These are phyloP conservation scores for Davidsoniella eucalypti DNA, from an alignment of 2,329 filamentous ascomycete genomes.

Conservation along the genomic window DNA sequence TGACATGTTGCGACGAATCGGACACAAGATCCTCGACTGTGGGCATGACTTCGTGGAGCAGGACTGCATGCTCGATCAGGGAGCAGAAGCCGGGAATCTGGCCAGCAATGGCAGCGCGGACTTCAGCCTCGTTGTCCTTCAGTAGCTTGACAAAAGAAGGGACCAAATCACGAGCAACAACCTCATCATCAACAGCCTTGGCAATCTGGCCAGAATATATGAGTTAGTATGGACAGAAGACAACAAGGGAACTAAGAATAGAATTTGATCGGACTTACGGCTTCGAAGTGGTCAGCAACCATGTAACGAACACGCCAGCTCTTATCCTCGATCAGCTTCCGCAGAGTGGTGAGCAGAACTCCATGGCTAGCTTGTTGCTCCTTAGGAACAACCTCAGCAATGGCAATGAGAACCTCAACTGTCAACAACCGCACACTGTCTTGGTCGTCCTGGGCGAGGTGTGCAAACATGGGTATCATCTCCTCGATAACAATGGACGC, in stretches of 20 bases:
- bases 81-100: constrained; percentile 96
- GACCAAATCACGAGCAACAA: constrained; percentile 82
- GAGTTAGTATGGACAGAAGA: background rate
- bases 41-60: constrained; percentile 92
- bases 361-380: constrained; percentile 96
- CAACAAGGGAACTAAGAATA: background rate
- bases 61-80: constrained; percentile 69
- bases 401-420: constrained; percentile 88
- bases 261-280: constrained; percentile 38
- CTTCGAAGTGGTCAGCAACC: constrained; percentile 97
- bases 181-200: constrained; percentile 95
- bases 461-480: constrained; percentile 98
- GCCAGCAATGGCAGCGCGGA: constrained; percentile 88
- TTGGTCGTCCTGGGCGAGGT: constrained; percentile 90
- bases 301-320: constrained; percentile 99
- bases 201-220: constrained; percentile 49
- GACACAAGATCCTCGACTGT: constrained; percentile 92
- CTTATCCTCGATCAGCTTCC: constrained; percentile 95
- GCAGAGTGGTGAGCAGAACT: constrained; percentile 74
- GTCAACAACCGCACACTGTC: constrained; percentile 93
- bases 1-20: constrained; percentile 91
- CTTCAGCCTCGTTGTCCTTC: constrained; percentile 95
- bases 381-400: constrained; percentile 93
- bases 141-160: constrained; percentile 94
- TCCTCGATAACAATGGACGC: constrained; percentile 84